Base-by-base conservation (phyloP, 2,329 filamentous ascomycete genomes). In the Falciphora oryzae region DNA sequence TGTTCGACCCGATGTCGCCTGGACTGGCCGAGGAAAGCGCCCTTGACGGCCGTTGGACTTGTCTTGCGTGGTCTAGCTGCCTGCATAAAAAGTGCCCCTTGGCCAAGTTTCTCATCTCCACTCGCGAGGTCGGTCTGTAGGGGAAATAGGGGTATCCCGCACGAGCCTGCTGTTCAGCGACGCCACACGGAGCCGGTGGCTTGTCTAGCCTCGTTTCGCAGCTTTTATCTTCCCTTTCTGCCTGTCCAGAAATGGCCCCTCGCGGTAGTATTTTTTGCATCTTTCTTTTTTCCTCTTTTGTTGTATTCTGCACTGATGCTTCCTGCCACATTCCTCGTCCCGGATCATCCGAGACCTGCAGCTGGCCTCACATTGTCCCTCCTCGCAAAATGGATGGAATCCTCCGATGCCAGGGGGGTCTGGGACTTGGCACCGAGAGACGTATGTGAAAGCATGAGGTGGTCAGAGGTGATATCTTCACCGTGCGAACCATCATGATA, bases 271-370 rank as follows among this genome's bases (percentile, higher is more conserved):
- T 16, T 56, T 62, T 4, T 18, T n/a, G 27, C n/a, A 1, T 29
- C 28, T 58, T 28, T n/a, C 28, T 29, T 53, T 63, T 64, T 62
- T 59, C 32, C 57, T 66, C 35, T 53, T 25, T 60, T 57, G n/a
- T n/a, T n/a, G n/a, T 44, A 53, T 65, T 58, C 63, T 63, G 53
- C 57, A 7, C 44, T 8, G 3, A 10, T n/a, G 22, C 3, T 53
- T 25, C 10, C 6, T 7, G 16, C 8, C 16, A 6, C 16, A 22
- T 50, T 22, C 8, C 44, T 25, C 44, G 22, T n/a, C 44, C 22
- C 18, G 44, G 14, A 11, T 4, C 44, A 53, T 25, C 18, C n/a
- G 44, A 53, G 44, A 53, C n/a, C 5, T 22, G 18, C n/a, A 7
- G 22, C 18, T 53, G 44, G 6, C 44, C 22, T 53, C n/a, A 53